Percentiles rank a stretch among this genome's conserved stretches.
phyloP scores from a whole-genome alignment of 2,329 filamentous ascomycete genomes.

The Arthrobotrys pseudoclavata region DNA sequence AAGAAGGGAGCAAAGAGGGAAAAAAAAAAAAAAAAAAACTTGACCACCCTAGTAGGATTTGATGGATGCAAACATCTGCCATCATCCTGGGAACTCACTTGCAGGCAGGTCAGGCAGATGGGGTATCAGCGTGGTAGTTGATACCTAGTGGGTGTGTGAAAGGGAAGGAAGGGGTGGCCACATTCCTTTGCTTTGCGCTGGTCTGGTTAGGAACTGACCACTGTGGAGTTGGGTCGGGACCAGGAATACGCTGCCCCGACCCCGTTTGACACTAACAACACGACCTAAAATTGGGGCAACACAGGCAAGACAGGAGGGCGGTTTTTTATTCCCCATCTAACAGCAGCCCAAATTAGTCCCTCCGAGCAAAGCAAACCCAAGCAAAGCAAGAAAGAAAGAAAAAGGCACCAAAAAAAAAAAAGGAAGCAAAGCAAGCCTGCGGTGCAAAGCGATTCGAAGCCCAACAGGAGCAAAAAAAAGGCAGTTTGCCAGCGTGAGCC shows the following conservation, averaged over 20 bases:
- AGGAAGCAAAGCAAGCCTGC: neutral
- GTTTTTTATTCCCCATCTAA: slow-evolving; percentile 60
- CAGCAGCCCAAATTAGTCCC: slow-evolving; percentile 63
- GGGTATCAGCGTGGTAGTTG: neutral
- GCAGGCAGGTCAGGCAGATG: slow-evolving; percentile 4
- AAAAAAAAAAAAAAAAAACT: slow-evolving; percentile 31
- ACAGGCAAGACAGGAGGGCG: slow-evolving; percentile 40
- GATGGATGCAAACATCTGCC: slow-evolving; percentile 54
- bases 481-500: slow-evolving; percentile 51
- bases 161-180: slow-evolving; percentile 10
- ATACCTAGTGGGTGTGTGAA: neutral
- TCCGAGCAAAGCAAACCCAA: neutral
- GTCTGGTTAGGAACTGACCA: slow-evolving; percentile 29
- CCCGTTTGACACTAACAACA: slow-evolving; percentile 18
- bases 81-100: slow-evolving; percentile 1
- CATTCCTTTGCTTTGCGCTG: slow-evolving; percentile 28
- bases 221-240: slow-evolving; percentile 52
- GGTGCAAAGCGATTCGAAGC: slow-evolving; percentile 1
- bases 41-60: slow-evolving; percentile 37
- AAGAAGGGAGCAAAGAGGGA: slow-evolving; percentile 9
- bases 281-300: slow-evolving; percentile 15
- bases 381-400: neutral
- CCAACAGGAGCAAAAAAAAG: slow-evolving; percentile 38
- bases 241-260: slow-evolving; percentile 50
- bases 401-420: slow-evolving; percentile 10